A percentile compares a stretch with the other conserved stretches of the same genome.
Evolutionary conservation across 2,329 filamentous ascomycete species (phyloP).

Genomic region (Exophiala lecanii-corni): DNA sequence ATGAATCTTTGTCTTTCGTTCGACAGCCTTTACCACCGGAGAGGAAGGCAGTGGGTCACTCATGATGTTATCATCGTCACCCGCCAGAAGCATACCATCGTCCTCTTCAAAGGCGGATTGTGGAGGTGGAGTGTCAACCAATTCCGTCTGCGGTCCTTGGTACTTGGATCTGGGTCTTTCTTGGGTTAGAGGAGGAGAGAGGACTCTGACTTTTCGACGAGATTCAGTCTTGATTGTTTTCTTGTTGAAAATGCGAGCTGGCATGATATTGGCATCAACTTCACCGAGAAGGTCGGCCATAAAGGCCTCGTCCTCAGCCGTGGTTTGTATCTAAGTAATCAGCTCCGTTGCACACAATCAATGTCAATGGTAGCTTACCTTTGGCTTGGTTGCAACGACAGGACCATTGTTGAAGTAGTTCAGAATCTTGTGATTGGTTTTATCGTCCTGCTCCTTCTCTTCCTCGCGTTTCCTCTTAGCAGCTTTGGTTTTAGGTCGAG

Average conservation of each 20-base stretch:
- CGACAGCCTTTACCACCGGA: conserved; percentile 71
- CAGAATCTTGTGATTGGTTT: conserved; percentile 85
- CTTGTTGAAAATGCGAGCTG: conserved; percentile 51
- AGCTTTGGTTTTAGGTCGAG: conserved; percentile 54
- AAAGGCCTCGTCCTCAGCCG: conserved; percentile 84
- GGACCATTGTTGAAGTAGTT: conserved; percentile 87
- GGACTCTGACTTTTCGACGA: conserved; percentile 70
- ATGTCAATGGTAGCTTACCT: conserved; percentile 49
- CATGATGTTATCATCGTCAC: conserved; percentile 77
- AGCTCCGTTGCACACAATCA: not conserved
- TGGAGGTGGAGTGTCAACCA: conserved; percentile 42
- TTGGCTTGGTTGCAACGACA: conserved; percentile 64
- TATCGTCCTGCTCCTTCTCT: conserved; percentile 77
- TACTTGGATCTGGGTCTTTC: conserved; percentile 35
- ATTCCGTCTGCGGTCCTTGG: conserved; percentile 33
- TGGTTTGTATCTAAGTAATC: conserved; percentile 46
- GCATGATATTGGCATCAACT: conserved; percentile 72
- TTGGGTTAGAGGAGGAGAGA: conserved; percentile 67
- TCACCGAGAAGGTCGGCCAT: conserved; percentile 79
- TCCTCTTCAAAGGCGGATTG: conserved; percentile 47
- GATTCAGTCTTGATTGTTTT: conserved; percentile 68
- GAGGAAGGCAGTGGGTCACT: conserved; percentile 84
- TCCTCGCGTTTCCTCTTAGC: conserved; percentile 84
- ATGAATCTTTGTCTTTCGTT: conserved; percentile 59
- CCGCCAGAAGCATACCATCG: conserved; percentile 52